A percentile compares a stretch with the other conserved stretches of the same genome.
These are phyloP conservation scores for Nicotiana attenuata DNA, from an alignment of 257 asterid genomes.

Conservation along the genomic window DNA sequence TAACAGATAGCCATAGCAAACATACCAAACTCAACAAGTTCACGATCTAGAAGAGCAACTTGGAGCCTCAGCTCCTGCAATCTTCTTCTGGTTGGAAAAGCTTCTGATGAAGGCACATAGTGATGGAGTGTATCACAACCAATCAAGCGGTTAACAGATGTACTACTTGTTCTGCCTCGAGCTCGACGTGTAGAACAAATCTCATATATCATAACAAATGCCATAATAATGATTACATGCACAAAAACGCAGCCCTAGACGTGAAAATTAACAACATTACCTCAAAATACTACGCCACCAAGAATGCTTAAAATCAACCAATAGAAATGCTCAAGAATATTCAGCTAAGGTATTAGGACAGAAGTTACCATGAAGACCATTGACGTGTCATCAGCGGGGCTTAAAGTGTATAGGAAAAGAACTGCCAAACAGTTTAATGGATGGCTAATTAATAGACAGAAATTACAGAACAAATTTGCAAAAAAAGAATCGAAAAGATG, in stretches of 20 bases:
- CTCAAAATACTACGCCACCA: neutral
- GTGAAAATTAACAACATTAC: neutral
- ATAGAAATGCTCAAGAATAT: neutral
- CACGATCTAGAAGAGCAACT: constrained; percentile 9
- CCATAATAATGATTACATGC: neutral
- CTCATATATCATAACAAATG: neutral
- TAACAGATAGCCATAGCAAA: neutral
- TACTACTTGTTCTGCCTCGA: neutral
- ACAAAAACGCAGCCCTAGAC: neutral
- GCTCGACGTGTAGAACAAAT: neutral
- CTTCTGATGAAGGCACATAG: neutral
- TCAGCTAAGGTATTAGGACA: neutral
- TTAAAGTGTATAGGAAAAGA: neutral
- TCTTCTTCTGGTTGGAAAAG: constrained; percentile 2
- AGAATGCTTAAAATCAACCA: neutral
- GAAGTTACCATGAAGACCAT: neutral
- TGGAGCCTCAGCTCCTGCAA: constrained; percentile 8
- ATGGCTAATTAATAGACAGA: neutral
- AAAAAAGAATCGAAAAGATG: neutral
- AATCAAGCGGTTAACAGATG: neutral
- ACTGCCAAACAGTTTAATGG: neutral
- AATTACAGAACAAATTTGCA: neutral
- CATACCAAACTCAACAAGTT: constrained; percentile 11
- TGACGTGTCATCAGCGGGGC: neutral
- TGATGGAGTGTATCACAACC: neutral